These are phyloP conservation scores for Calonectria ilicicola DNA, from an alignment of 2,329 filamentous ascomycete species.

Conservation along the genomic window DNA sequence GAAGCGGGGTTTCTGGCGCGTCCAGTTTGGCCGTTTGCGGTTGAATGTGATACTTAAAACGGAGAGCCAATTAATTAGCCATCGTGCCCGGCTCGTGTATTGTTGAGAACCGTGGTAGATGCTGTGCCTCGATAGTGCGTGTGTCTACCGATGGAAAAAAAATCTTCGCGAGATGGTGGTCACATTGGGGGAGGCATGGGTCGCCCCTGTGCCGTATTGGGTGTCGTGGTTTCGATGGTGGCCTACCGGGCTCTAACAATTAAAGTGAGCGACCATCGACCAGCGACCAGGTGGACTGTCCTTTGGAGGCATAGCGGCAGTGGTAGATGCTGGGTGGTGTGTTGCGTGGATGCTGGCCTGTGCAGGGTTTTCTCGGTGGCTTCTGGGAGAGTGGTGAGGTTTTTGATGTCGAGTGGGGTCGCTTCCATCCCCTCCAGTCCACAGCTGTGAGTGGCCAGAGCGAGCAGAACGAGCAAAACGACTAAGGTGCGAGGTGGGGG, in stretches of 20 bases:
- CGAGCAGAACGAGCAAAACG: conserved; percentile 3
- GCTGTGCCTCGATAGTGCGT: conserved; percentile 16
- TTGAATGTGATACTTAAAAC: background rate
- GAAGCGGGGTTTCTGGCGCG: background rate
- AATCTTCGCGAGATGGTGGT: conserved; percentile 14
- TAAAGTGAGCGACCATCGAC: conserved; percentile 20
- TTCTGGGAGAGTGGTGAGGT: conserved; percentile 18
- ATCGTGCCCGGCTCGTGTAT: background rate
- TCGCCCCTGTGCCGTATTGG: conserved; percentile 7
- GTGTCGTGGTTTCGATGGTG: background rate
- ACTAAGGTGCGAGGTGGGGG: conserved; percentile 7
- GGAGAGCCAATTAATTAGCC: background rate
- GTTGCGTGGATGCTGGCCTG: conserved; percentile 18
- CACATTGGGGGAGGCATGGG: conserved; percentile 1
- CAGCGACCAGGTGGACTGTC: conserved; percentile 22
- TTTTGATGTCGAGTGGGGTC: conserved; percentile 24
- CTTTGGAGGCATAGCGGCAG: conserved; percentile 21
- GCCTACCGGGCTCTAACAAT: conserved; percentile 3
- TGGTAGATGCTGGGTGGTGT: conserved; percentile 10
- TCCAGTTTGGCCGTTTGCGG: background rate
- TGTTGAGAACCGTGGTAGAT: conserved; percentile 2
- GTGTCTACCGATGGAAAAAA: background rate
- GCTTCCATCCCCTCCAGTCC: conserved; percentile 8
- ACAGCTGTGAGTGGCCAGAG: conserved; percentile 7
- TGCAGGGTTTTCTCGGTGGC: conserved; percentile 22